Evolutionary conservation across 2,329 filamentous ascomycete species (phyloP).

Genomic region (Ascocoryne sarcoides): DNA sequence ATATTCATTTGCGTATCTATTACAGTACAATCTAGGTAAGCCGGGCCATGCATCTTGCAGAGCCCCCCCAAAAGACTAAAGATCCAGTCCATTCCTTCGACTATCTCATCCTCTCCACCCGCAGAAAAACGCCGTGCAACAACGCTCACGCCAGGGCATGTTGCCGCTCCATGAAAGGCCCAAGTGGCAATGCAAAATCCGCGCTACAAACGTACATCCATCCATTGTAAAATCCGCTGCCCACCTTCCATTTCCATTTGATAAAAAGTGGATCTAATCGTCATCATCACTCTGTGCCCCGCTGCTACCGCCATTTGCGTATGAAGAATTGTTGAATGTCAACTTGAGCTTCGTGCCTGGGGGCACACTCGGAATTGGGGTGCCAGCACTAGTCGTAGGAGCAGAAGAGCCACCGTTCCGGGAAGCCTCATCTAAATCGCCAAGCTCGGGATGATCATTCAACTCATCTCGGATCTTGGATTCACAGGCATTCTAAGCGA

Average conservation of each 20-base stretch:
- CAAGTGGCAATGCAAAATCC: background rate
- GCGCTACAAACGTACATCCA: constrained; percentile 8
- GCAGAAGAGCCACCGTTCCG: constrained; percentile 31
- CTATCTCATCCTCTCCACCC: constrained; percentile 5
- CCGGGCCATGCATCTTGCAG: constrained; percentile 1
- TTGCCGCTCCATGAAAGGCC: background rate
- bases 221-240: constrained; percentile 6
- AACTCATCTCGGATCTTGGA: constrained; percentile 45
- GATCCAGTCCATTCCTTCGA: constrained; percentile 2
- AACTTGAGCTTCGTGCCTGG: constrained; percentile 57
- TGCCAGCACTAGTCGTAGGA: constrained; percentile 51
- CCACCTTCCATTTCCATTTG: background rate
- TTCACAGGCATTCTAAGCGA: constrained; percentile 52
- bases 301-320: constrained; percentile 34
- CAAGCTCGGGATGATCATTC: constrained; percentile 45
- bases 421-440: constrained; percentile 39
- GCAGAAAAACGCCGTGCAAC: constrained; percentile 4
- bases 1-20: constrained; percentile 21
- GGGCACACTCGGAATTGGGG: constrained; percentile 47
- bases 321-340: constrained; percentile 38
- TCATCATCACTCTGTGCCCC: constrained; percentile 46
- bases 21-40: constrained; percentile 28
- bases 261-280: constrained; percentile 14
- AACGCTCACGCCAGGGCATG: background rate
- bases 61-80: background rate